These are phyloP conservation scores for Sclerotinia nivalis DNA, from an alignment of 2,329 filamentous ascomycete genomes.

Conservation along the genomic window DNA sequence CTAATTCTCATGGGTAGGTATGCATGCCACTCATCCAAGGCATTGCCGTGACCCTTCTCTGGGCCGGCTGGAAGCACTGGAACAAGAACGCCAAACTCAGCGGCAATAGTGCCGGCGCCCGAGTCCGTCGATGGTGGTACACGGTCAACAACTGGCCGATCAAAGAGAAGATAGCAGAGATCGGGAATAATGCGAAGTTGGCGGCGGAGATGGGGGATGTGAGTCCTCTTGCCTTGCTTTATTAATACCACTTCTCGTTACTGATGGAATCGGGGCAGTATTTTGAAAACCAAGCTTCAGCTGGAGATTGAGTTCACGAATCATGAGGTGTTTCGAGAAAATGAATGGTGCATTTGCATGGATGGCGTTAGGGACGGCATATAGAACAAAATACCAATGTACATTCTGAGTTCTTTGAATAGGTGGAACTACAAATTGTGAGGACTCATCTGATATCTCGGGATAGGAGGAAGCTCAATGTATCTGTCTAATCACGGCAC, in stretches of 20 bases:
- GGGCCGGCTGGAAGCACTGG: slow-evolving; percentile 88
- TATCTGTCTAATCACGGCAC: not conserved
- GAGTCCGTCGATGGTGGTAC: slow-evolving; percentile 90
- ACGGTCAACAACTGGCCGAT: slow-evolving; percentile 87
- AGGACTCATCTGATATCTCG: not conserved
- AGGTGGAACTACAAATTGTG: not conserved
- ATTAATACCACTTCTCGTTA: slow-evolving; percentile 30
- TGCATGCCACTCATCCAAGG: slow-evolving; percentile 87
- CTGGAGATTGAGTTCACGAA: slow-evolving; percentile 28
- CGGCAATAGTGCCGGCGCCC: slow-evolving; percentile 74
- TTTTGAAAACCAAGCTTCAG: slow-evolving; percentile 36
- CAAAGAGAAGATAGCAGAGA: slow-evolving; percentile 45
- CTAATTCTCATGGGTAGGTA: slow-evolving; percentile 52
- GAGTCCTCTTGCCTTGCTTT: slow-evolving; percentile 33
- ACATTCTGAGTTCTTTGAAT: not conserved
- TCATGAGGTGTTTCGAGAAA: slow-evolving; percentile 18
- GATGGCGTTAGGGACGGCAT: slow-evolving; percentile 18
- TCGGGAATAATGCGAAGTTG: slow-evolving; percentile 38
- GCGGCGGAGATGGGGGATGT: slow-evolving; percentile 47
- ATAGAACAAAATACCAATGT: slow-evolving; percentile 7
- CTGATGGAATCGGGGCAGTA: slow-evolving; percentile 37
- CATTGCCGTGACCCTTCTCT: slow-evolving; percentile 79
- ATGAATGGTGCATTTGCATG: slow-evolving; percentile 4
- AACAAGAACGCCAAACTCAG: slow-evolving; percentile 76
- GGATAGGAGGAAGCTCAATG: not conserved